Base-by-base conservation (phyloP, 306 rosid genomes). In the Calophaca sinica region DNA sequence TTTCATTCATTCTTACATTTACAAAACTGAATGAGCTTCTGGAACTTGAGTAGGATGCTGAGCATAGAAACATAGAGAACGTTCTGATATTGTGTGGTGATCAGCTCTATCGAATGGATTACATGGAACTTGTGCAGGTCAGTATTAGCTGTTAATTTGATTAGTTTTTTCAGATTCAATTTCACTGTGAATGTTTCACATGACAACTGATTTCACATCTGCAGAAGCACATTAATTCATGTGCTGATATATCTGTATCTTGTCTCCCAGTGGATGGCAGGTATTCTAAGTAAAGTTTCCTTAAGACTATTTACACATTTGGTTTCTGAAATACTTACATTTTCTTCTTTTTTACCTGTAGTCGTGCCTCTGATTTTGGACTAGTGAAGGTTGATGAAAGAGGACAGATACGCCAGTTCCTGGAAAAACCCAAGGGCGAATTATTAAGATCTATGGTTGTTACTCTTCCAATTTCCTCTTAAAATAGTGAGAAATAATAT, bases 51-150 rank as follows among this genome's bases (percentile, higher is more conserved):
- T 60, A 85, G 89, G 89, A 85, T 68, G 86, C 84, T 55, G 82
- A 85, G 73, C 84, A 67, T 57, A 85, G 62, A 79, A 85, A 72
- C 80, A 76, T 85, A 68, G 82, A 82, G 80, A 82, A 85, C 79
- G 35, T 85, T 74, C 66, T 85, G 75, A 82, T 85, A 79, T 62
- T 85, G 80, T 85, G 89, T 49, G 89, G 89, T 10, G 89, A 82
- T 72, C 89, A 85, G 66, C 84, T 85, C 10, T 85, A 85, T 82
- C 71, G 86, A 76, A 82, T 85, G 89, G 89, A 85, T 63, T 85
- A 85, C 75, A 85, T 72, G 86, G 84, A 85, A 63, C 69, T 85
- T 62, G 77, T 85, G 46, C 75, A 76, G 89, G 86, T 82, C 44
- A 42, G 72, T 54, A 52, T 57, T 33, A 14, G 39, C 42, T 46